Evolutionary conservation across 352 stramenopile genomes (phyloP), one percentile per base, ranked within the genome.

Genomic region (Globisporangium carolinianum): DNA sequence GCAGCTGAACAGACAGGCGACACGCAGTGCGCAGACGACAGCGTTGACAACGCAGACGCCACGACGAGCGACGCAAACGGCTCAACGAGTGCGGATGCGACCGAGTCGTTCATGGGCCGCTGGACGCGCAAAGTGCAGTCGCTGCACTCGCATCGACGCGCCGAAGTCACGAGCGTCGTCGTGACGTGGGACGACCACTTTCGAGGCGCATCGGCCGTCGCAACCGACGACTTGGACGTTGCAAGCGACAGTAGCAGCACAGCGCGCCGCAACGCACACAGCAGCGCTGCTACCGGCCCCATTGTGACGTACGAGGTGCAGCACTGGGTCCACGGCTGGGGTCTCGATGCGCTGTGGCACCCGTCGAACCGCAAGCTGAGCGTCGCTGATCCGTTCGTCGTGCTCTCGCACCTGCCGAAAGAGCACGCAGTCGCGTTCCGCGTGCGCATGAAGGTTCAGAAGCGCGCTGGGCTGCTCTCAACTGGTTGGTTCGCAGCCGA

Each of bases 161-260:
- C 18, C 1, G 67, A 79, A 32, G 66, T 79, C 14, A 72, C 73
- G 6, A 76, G 70, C 51, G 75, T 88, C 5, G 73, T 90, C 5
- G 67, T 84, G 47, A 84, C 75, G 38, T 90, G 80, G 80, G 80
- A 90, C 55, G 77, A 90, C 43, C 71, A 83, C 52, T 67, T 67
- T 12, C 39, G 76, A 6, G 65, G 68, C 15, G 63, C 45, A 14
- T 46, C 60, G 32, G 32, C 14, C 4, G 12, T 53, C 4, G 11
- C 49, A 1, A 35, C 32, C 4, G 49, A 38, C 49, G 49, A 43
- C 32, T 32, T 32, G 24, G 24, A 32, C 24, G 24, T 32, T 32
- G 24, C 24, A 32, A 32, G 24, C 24, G 24, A 32, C 24, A 32
- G 24, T 3, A 32, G 24, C 24, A 32, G 24, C 24, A 32, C 24